phyloP scores from a whole-genome alignment of 2,329 filamentous ascomycete genomes.

The Periconia sp. region DNA sequence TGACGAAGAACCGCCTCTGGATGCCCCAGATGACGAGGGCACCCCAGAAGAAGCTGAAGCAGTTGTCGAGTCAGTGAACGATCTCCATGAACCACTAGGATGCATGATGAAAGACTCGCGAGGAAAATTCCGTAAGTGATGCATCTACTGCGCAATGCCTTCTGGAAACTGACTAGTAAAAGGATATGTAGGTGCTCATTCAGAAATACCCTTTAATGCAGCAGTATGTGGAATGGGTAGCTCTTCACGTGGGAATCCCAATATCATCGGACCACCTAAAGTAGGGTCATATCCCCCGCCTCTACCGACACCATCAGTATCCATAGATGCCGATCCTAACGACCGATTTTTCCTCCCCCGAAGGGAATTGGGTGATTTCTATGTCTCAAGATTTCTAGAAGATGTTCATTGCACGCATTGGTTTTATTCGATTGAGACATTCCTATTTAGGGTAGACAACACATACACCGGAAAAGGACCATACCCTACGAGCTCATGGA shows the following conservation, averaged over 20 bases:
- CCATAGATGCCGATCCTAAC: constrained; percentile 19
- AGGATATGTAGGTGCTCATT: constrained; percentile 45
- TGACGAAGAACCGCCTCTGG: constrained; percentile 26
- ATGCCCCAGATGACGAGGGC: constrained; percentile 33
- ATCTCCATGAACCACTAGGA: constrained; percentile 44
- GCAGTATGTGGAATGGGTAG: constrained; percentile 40
- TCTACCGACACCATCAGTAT: constrained; percentile 24
- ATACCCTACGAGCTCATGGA: constrained; percentile 37
- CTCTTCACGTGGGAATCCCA: constrained; percentile 20
- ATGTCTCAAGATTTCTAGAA: constrained; percentile 40
- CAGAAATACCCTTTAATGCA: constrained; percentile 47
- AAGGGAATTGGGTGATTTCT: constrained; percentile 35
- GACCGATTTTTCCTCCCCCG: constrained; percentile 39
- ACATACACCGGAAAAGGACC: constrained; percentile 34
- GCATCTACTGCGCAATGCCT: neutral
- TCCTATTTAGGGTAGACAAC: constrained; percentile 38
- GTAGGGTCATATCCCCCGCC: constrained; percentile 40
- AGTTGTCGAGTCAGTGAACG: constrained; percentile 35
- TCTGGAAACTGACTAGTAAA: constrained; percentile 4
- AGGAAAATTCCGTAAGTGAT: constrained; percentile 34
- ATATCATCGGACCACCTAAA: constrained; percentile 38
- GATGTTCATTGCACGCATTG: constrained; percentile 46
- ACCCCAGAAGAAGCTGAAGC: constrained; percentile 28
- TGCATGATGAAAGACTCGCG: constrained; percentile 47
- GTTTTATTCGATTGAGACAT: constrained; percentile 42